Evolutionary conservation across 768 basidiomycete genomes (phyloP), one percentile per base, ranked within the genome.

Genomic region (Cystobasidium ongulense): DNA sequence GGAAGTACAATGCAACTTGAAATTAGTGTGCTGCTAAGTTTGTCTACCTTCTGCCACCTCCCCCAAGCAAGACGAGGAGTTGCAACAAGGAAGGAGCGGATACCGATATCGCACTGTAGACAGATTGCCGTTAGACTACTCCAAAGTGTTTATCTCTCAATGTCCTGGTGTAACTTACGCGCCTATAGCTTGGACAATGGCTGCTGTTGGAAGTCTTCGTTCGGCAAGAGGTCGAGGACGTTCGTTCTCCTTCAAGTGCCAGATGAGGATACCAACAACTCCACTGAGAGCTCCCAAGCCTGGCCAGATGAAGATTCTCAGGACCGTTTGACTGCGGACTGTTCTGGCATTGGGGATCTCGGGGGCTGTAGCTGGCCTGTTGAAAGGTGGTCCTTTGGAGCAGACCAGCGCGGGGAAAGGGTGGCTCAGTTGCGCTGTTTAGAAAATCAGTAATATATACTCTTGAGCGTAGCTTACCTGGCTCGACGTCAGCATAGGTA

Each of bases 261-360:
- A 71, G n/a, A 71, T 35, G 21, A 59, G 29, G n/a, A 35, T 71
- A 36, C 68, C 68, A 11, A 71, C 53, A 7, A 71, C 68, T 35
- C 68, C 54, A 31, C 52, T 29, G 21, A 36, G 25, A 15, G 68
- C 68, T 29, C 25, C 68, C 15, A 71, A 29, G 10, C 53, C 68
- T 8, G 68, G 68, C 68, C 68, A 71, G 18, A 71, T 23, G 53
- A 71, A 25, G 35, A 54, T 36, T 27, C 68, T 54, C 21, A 54
- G 15, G 5, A 71, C n/a, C 36, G 68, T 53, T 43, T 59, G 68
- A 21, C 29, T 46, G 8, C 33, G 4, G 10, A 38, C 54, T 4
- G 36, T 46, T 36, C 53, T n/a, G 3, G 36, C 29, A 39, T 71
- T 36, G 8, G 33, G 68, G 25, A 36, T 36, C 17, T 35, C 35